A percentile compares a stretch with the other conserved stretches of the same genome.
Evolutionary conservation across 805 yeast genomes (phyloP).

Genomic region (Myxozyma geophila): DNA sequence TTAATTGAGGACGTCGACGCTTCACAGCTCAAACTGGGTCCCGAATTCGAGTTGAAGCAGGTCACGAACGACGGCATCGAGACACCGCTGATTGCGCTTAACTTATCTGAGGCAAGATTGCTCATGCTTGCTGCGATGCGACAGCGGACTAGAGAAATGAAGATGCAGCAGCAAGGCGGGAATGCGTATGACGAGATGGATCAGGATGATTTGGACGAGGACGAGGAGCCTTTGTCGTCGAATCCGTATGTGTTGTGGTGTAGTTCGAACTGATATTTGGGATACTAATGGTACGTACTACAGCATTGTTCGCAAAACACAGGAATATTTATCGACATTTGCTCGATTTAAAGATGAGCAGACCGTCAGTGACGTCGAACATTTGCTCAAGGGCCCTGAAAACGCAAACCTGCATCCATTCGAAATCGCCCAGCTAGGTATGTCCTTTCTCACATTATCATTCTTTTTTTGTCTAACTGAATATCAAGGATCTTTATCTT

Average conservation of each 20-base stretch:
- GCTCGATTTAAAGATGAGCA: constrained; percentile 91
- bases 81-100: constrained; percentile 79
- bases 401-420: constrained; percentile 86
- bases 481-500: constrained; percentile 70
- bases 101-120: constrained; percentile 86
- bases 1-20: constrained; percentile 93
- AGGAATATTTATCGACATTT: constrained; percentile 82
- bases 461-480: not conserved
- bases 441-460: constrained; percentile 3
- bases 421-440: constrained; percentile 83
- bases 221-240: constrained; percentile 41
- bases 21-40: constrained; percentile 81
- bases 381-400: constrained; percentile 73
- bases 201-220: constrained; percentile 46
- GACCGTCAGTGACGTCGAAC: constrained; percentile 92
- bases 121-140: constrained; percentile 87
- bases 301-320: constrained; percentile 84
- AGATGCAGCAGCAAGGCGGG: constrained; percentile 25
- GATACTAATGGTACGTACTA: not conserved
- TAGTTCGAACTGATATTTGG: not conserved
- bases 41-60: constrained; percentile 85
- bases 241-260: constrained; percentile 25
- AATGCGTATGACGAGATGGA: constrained; percentile 43
- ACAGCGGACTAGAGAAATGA: constrained; percentile 66
- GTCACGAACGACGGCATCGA: constrained; percentile 78